Evolutionary conservation across 2,329 filamentous ascomycete genomes (phyloP).

Genomic region (Calycina marina): DNA sequence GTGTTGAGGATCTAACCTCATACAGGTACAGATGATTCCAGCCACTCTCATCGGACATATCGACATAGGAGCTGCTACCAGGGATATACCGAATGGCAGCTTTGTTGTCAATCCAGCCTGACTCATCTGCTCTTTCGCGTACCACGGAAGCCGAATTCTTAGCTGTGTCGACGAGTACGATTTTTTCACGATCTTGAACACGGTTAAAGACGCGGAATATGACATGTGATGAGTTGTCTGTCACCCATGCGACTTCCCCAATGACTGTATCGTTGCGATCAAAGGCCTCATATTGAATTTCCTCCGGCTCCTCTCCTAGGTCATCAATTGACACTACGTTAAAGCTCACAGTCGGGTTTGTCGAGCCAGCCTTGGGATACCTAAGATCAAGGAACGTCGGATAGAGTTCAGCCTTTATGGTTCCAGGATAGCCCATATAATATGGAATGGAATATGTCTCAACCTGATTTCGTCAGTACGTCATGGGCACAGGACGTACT

Average conservation of each 20-base stretch:
- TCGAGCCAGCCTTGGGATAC: constrained; percentile 55
- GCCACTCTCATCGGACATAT: constrained; percentile 50
- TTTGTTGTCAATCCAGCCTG: constrained; percentile 39
- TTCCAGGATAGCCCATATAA: constrained; percentile 40
- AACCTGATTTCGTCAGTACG: constrained; percentile 3
- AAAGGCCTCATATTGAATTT: constrained; percentile 41
- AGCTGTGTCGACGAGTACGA: constrained; percentile 42
- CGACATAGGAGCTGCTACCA: constrained; percentile 37
- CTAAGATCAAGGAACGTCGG: constrained; percentile 46
- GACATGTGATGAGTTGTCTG: constrained; percentile 40
- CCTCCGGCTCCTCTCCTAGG: constrained; percentile 27
- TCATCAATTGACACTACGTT: constrained; percentile 38
- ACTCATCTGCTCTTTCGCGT: constrained; percentile 30
- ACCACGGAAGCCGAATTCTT: constrained; percentile 32
- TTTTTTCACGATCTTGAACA: constrained; percentile 49
- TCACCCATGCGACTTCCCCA: constrained; percentile 55
- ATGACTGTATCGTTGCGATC: constrained; percentile 46
- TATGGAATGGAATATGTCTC: constrained; percentile 51
- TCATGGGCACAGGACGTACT: neutral
- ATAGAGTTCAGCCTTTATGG: constrained; percentile 43
- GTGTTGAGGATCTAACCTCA: constrained; percentile 37
- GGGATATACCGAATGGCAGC: constrained; percentile 38
- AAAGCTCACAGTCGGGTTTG: constrained; percentile 49
- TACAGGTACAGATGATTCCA: constrained; percentile 54
- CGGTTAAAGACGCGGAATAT: constrained; percentile 54